phyloP scores from a whole-genome alignment of 2,329 filamentous ascomycete species.

The Pezicula neosporulosa region DNA sequence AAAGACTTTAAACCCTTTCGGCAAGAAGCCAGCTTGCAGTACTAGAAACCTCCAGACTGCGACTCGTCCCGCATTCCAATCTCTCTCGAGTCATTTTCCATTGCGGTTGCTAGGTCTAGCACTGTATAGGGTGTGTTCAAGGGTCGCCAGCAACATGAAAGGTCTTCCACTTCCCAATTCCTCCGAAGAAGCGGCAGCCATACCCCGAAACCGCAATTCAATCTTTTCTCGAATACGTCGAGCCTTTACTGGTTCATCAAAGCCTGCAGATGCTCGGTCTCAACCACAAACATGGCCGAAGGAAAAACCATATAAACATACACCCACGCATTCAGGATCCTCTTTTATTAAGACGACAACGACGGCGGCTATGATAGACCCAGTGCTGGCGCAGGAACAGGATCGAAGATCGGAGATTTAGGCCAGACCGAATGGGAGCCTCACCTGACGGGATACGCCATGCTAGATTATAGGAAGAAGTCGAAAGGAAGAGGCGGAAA shows the following conservation, averaged over 20 bases:
- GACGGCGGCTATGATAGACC: conserved; percentile 11
- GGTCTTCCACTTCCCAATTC: conserved; percentile 4
- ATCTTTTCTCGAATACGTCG: conserved; percentile 8
- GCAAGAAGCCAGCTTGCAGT: too few relatives aligned
- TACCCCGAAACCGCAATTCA: neutral
- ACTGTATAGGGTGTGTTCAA: too few relatives aligned
- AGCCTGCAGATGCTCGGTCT: neutral
- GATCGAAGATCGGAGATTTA: neutral
- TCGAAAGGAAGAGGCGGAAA: too few relatives aligned
- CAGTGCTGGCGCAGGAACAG: conserved; percentile 1
- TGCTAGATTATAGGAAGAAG: too few relatives aligned
- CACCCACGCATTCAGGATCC: conserved; percentile 12
- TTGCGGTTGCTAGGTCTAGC: neutral
- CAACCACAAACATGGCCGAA: conserved; percentile 8
- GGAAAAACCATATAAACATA: conserved; percentile 16
- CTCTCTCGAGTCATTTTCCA: neutral
- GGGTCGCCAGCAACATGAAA: conserved; percentile 1
- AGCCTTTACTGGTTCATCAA: conserved; percentile 5
- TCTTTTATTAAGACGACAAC: conserved; percentile 18
- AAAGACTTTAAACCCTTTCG: too few relatives aligned
- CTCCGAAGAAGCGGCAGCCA: neutral
- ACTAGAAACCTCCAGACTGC: too few relatives aligned
- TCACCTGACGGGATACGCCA: too few relatives aligned
- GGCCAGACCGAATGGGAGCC: neutral
- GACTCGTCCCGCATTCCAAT: too few relatives aligned